These are phyloP conservation scores for Hortiboletus campestris DNA, from an alignment of 768 basidiomycete species.

Conservation along the genomic window DNA sequence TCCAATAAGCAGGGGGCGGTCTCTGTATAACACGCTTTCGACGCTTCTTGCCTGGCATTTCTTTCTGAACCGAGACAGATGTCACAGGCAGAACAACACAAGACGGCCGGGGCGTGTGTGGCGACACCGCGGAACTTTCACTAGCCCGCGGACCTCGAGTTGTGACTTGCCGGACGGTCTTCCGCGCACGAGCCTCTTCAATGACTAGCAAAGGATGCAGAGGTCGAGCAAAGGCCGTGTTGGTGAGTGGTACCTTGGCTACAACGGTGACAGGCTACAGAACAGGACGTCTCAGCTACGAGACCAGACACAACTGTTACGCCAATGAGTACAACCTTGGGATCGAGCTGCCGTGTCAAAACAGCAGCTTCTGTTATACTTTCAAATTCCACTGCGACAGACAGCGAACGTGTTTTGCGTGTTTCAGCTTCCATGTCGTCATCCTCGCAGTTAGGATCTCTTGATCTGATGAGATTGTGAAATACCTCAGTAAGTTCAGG, in stretches of 20 bases:
- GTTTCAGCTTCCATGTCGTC: conserved; percentile 39
- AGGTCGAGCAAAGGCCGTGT: neutral
- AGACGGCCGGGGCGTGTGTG: conserved; percentile 21
- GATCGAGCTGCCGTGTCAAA: conserved; percentile 12
- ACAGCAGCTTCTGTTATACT: conserved; percentile 22
- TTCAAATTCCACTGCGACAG: conserved; percentile 40
- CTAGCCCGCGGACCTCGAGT: neutral
- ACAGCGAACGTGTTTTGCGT: conserved; percentile 39
- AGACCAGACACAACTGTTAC: neutral
- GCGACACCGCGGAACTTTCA: conserved; percentile 11
- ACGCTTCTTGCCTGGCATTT: conserved; percentile 1
- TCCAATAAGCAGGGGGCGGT: conserved; percentile 29
- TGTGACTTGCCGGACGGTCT: neutral
- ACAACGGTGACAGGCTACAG: conserved; percentile 8
- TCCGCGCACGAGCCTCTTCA: conserved; percentile 15
- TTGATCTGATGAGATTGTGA: conserved; percentile 34
- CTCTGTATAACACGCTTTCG: conserved; percentile 15
- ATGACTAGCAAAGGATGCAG: conserved; percentile 24
- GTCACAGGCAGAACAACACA: conserved; percentile 19
- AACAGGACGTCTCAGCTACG: neutral
- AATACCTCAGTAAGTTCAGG: neutral
- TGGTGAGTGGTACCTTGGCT: conserved; percentile 9
- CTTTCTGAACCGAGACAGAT: neutral
- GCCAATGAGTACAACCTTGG: conserved; percentile 15
- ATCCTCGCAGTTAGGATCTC: conserved; percentile 52